A percentile compares a stretch with the other conserved stretches of the same genome.
Evolutionary conservation across 108 stramenopile genomes (phyloP).

Genomic region (Cyclotella cryptica): DNA sequence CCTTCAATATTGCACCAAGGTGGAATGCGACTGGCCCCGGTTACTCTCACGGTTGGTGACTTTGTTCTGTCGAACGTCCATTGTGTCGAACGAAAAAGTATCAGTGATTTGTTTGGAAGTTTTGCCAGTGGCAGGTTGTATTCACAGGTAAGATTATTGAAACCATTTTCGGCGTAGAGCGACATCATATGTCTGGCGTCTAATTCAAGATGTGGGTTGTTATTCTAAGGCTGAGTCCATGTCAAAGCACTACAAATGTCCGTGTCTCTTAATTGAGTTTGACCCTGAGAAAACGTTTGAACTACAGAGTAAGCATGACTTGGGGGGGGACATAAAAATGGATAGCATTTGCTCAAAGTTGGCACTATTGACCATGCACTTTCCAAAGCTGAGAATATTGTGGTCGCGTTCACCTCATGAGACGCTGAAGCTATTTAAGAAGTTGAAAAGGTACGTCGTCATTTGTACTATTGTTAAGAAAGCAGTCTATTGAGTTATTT

Average conservation of each 20-base stretch:
- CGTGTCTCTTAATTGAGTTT: slow-evolving; percentile 94
- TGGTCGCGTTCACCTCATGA: slow-evolving; percentile 96
- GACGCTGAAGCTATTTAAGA: slow-evolving; percentile 90
- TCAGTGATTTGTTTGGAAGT: slow-evolving; percentile 94
- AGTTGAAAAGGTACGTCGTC: slow-evolving; percentile 60
- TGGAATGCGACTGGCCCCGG: slow-evolving; percentile 90
- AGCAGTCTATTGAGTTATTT: background rate
- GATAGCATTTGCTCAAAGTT: slow-evolving; percentile 91
- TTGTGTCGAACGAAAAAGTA: slow-evolving; percentile 95
- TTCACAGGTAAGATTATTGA: slow-evolving; percentile 71
- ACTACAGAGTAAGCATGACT: slow-evolving; percentile 80
- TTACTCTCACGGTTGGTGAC: slow-evolving; percentile 95
- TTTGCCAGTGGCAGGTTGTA: slow-evolving; percentile 94
- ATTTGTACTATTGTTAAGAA: background rate
- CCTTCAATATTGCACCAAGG: slow-evolving; percentile 96
- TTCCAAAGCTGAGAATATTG: slow-evolving; percentile 92
- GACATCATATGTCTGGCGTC: background rate
- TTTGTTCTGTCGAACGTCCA: slow-evolving; percentile 96
- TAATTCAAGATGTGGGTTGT: no score
- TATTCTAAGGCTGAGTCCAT: slow-evolving; percentile 70
- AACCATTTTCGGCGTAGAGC: background rate
- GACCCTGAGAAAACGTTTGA: slow-evolving; percentile 91
- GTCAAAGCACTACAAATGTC: slow-evolving; percentile 91
- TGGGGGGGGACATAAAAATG: slow-evolving; percentile 84
- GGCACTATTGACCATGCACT: slow-evolving; percentile 85